A percentile compares a stretch with the other conserved stretches of the same genome.
Conservation (phyloP, 2,329 filamentous ascomycete species). For the Keithomyces neogunnii region DNA sequence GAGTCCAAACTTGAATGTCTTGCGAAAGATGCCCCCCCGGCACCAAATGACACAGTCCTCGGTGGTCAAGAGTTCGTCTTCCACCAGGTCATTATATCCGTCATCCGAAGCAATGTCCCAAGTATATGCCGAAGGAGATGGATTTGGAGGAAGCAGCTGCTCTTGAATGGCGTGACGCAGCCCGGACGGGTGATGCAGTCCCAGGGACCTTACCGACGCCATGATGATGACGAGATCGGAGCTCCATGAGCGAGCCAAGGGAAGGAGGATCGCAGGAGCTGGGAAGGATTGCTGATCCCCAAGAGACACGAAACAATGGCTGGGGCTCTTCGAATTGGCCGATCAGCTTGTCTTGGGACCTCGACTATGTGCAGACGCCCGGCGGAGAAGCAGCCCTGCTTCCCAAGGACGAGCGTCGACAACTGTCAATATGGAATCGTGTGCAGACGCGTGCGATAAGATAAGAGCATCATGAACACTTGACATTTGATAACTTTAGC, state of each 20-base stretch:
- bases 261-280: background rate
- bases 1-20: constrained; percentile 75
- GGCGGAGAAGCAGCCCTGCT: background rate
- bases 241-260: constrained; percentile 21
- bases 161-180: constrained; percentile 78
- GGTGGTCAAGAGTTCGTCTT: constrained; percentile 77
- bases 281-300: background rate
- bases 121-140: constrained; percentile 56
- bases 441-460: background rate
- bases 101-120: constrained; percentile 58
- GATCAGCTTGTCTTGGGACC: background rate
- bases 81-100: constrained; percentile 33
- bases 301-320: background rate
- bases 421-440: background rate
- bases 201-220: constrained; percentile 85
- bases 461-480: background rate
- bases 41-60: constrained; percentile 79
- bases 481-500: too few relatives aligned
- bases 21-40: constrained; percentile 73
- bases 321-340: background rate
- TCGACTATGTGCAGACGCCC: background rate
- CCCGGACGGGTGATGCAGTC: constrained; percentile 80
- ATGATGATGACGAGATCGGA: constrained; percentile 39
- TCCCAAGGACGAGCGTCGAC: background rate
- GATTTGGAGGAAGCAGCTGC: constrained; percentile 61